A percentile compares a stretch with the other conserved stretches of the same genome.
Evolutionary conservation across 2,329 filamentous ascomycete genomes (phyloP).

Genomic region (Acrocalymma vagum): DNA sequence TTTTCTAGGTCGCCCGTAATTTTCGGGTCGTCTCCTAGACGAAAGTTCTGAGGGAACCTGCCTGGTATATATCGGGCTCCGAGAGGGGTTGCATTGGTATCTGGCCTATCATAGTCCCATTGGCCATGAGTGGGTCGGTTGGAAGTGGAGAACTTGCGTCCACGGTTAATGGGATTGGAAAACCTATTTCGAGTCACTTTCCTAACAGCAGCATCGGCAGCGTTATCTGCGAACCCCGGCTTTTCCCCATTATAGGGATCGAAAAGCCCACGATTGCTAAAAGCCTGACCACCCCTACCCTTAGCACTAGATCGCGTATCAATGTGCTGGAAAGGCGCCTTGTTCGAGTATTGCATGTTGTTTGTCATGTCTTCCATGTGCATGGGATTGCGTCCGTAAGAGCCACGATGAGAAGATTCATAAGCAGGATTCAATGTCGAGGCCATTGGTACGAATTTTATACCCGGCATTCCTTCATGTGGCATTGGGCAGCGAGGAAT

Average conservation of each 20-base stretch:
- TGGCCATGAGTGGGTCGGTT: constrained; percentile 18
- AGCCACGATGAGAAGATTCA: constrained; percentile 13
- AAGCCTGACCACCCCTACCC: no score
- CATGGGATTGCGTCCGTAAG: constrained; percentile 6
- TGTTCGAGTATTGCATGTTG: constrained; percentile 19
- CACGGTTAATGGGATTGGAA: constrained; percentile 17
- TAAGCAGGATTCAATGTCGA: constrained; percentile 21
- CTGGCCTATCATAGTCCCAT: constrained; percentile 14
- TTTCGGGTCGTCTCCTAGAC: constrained; percentile 17
- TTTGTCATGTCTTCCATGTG: constrained; percentile 42
- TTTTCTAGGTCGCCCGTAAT: constrained; percentile 25
- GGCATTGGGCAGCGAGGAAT: constrained; percentile 18
- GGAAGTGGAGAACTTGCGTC: constrained; percentile 30
- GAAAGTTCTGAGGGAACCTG: constrained; percentile 15
- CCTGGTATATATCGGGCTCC: constrained; percentile 10
- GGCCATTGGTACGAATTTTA: no score
- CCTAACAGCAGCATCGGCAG: constrained; percentile 15
- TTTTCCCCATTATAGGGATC: constrained; percentile 36
- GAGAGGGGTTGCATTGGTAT: constrained; percentile 6
- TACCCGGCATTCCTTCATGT: no score
- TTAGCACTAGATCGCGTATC: constrained; percentile 13
- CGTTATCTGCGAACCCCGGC: constrained; percentile 26
- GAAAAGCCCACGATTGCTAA: constrained; percentile 23
- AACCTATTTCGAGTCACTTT: constrained; percentile 21
- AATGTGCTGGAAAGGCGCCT: constrained; percentile 13